Conservation (phyloP, 139 green algal genomes). For the Chlorella vulgaris region DNA sequence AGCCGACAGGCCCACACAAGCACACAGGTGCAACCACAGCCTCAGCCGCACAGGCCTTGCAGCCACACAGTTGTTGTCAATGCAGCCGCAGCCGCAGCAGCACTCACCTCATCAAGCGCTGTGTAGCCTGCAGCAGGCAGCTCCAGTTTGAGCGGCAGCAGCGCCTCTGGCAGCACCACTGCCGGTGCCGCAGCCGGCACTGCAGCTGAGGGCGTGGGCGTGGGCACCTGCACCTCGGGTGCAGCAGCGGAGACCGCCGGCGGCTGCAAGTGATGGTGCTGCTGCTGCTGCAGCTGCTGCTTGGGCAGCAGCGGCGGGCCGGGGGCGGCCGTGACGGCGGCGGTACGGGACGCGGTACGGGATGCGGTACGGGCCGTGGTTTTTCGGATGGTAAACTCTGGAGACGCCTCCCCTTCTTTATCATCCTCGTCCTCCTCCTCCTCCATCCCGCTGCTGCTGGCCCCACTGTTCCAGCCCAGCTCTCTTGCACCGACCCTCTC, state of each 20-base stretch:
- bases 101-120: neutral
- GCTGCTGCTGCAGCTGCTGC: neutral
- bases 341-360: neutral
- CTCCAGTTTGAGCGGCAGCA: constrained; percentile 19
- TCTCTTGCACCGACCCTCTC: neutral
- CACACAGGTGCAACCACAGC: neutral
- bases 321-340: neutral
- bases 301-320: neutral
- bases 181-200: neutral
- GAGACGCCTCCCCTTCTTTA: neutral
- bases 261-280: constrained; percentile 24
- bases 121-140: neutral
- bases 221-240: neutral
- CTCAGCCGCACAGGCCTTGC: neutral
- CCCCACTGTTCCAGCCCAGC: neutral
- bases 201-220: neutral
- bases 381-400: constrained; percentile 16
- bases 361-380: constrained; percentile 21
- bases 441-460: neutral
- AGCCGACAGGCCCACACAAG: neutral
- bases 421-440: constrained; percentile 13
- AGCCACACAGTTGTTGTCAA: neutral
- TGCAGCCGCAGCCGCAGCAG: no score
- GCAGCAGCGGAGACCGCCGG: neutral
- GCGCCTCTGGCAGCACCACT: constrained; percentile 8